Conservation (phyloP, 176 grass and related monocot genomes). For the Zoysia japonica region DNA sequence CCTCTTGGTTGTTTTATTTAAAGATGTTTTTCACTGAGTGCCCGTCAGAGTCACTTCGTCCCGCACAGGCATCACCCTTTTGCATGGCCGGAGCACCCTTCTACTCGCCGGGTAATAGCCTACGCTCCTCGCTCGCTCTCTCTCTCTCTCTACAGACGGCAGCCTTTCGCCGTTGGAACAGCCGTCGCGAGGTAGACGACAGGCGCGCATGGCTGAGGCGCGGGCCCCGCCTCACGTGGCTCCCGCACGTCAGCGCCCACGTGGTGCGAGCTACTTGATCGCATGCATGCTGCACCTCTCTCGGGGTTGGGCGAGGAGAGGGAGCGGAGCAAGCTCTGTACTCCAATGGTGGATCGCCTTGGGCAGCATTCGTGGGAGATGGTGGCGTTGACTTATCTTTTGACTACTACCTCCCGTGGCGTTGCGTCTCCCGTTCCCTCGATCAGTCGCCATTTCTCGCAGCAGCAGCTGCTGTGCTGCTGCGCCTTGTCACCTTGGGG, state of each 20-base stretch:
- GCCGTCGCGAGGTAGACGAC: constrained; percentile 25
- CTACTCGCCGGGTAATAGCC: constrained; percentile 57
- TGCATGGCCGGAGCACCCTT: constrained; percentile 58
- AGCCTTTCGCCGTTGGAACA: constrained; percentile 7
- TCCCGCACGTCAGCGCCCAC: constrained; percentile 37
- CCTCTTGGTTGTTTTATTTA: not conserved
- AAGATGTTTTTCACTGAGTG: constrained; percentile 13
- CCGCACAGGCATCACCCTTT: constrained; percentile 48
- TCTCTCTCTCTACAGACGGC: constrained; percentile 10
- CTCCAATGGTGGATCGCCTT: not conserved
- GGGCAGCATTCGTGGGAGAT: not conserved
- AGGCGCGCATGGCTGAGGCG: not conserved
- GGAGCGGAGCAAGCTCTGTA: too few species aligned
- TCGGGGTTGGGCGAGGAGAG: not conserved
- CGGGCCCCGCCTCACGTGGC: not conserved
- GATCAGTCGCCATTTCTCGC: not conserved
- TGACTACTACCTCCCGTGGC: not conserved
- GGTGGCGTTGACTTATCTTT: not conserved
- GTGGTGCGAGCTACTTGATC: constrained; percentile 15
- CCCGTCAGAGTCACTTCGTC: constrained; percentile 37
- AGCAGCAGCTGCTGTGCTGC: too few species aligned
- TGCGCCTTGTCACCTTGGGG: not conserved
- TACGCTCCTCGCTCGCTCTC: constrained; percentile 5
- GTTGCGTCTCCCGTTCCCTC: not conserved
- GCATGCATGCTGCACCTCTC: not conserved